Base-by-base conservation (phyloP, 805 yeast species). In the Ogataea minuta region DNA sequence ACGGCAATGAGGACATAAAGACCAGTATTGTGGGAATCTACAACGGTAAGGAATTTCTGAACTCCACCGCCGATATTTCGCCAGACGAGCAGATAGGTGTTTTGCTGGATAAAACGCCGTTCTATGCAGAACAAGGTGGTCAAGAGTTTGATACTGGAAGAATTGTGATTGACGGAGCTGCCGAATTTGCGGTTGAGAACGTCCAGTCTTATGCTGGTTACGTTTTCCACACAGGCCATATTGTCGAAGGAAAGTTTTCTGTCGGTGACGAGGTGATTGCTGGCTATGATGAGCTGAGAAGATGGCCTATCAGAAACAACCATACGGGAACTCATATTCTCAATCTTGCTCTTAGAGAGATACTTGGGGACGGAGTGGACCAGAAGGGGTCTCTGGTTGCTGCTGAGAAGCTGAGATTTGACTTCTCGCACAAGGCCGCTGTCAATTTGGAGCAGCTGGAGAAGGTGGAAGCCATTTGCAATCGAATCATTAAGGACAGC, bases 41-140 rank as follows among this genome's bases (percentile, higher is more conserved):
- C 53, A 74, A 79, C 49, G 87, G 88, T 28, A 66, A 74, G 30
- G 64, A 70, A 23, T 87, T 89, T 52, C 79, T 77, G 35, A 67
- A 73, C 31, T 51, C 70, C 8, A 64, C 73, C 23, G 21, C 28
- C 3, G 71, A 66, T 24, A 24, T 51, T 12, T 41, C 57, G 4
- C 60, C 68, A 19, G 59, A 53, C 23, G 68, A 67, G 45, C 88
- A 85, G 61, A 67, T 74, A 50, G 99, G 99, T 62, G 66, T 93
- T 37, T 62, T 93, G 34, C 72, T 93, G 44, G 95, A 93, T 62
- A 84, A 79, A 63, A 87, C 98, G 17, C 93, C 95, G 63, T 88
- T 93, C 67, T 93, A 93, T 60, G 98, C 99, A 35, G 99, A 93
- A 70, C 95, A 87, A 67, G 99, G 99, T 79, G 99, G 99, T 59